Percentiles rank a stretch among this genome's conserved stretches.
phyloP scores from a whole-genome alignment of 371 early-diverging fungal species.

The Mortierella sp. region DNA sequence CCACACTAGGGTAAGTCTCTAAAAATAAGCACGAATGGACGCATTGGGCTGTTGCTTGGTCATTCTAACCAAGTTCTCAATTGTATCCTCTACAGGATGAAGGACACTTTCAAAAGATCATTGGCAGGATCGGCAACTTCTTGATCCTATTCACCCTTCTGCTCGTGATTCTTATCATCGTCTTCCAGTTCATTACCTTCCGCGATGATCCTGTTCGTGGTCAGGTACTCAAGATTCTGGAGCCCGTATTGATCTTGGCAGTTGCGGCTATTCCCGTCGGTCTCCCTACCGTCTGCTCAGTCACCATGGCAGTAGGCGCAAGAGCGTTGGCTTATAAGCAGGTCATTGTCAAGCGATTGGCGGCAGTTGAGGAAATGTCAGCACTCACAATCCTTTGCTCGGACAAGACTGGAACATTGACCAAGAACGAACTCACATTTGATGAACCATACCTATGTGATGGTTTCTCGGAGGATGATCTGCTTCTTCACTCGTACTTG shows the following conservation, averaged over 20 bases:
- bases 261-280: constrained; percentile 96
- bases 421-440: constrained; percentile 89
- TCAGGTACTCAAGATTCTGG: constrained; percentile 43
- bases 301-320: constrained; percentile 96
- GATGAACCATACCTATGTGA: constrained; percentile 82
- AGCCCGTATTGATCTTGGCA: constrained; percentile 74
- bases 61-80: too few relatives aligned
- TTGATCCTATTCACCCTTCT: constrained; percentile 53
- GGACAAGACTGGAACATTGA: constrained; percentile 97
- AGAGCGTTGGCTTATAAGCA: constrained; percentile 87
- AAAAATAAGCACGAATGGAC: not conserved
- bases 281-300: constrained; percentile 93
- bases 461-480: constrained; percentile 78
- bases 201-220: constrained; percentile 32
- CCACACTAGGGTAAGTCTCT: constrained; percentile 38
- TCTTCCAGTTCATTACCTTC: constrained; percentile 62
- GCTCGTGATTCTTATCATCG: constrained; percentile 82
- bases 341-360: constrained; percentile 94
- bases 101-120: constrained; percentile 84
- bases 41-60: too few relatives aligned
- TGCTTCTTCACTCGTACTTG: constrained; percentile 80
- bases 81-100: constrained; percentile 75
- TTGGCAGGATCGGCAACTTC: constrained; percentile 56
- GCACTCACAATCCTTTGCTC: constrained; percentile 94
- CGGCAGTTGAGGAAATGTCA: constrained; percentile 95